These are phyloP conservation scores for Escallonia herrerae DNA, from an alignment of 129 eudicot genomes.

Conservation along the genomic window DNA sequence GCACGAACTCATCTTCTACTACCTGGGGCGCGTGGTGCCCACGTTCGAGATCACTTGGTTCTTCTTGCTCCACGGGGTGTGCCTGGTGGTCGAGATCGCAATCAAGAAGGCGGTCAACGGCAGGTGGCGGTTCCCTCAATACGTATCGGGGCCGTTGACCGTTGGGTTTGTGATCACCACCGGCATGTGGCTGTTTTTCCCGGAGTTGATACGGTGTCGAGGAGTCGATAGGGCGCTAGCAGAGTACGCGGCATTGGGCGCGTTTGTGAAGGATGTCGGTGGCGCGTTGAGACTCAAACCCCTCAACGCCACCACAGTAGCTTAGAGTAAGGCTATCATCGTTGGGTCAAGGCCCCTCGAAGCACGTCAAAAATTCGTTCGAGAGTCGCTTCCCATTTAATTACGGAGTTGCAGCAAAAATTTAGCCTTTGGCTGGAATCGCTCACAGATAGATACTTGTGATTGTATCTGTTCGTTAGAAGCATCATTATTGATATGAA, in stretches of 20 bases:
- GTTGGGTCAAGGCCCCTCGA: no score
- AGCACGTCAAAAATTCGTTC: no score
- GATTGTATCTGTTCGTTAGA: no score
- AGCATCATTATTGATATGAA: no score
- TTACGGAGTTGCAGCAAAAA: no score
- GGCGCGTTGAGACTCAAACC: neutral
- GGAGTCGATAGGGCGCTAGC: constrained; percentile 31
- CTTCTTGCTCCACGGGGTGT: constrained; percentile 61
- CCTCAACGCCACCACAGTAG: no score
- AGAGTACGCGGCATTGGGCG: constrained; percentile 31
- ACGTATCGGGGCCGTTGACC: constrained; percentile 23
- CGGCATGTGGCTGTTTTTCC: constrained; percentile 49
- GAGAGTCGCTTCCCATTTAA: no score
- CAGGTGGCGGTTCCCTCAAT: constrained; percentile 30
- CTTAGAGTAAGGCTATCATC: no score
- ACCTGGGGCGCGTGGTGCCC: constrained; percentile 45
- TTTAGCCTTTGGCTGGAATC: no score
- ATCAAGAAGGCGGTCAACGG: constrained; percentile 37
- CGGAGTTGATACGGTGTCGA: constrained; percentile 33
- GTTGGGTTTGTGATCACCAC: constrained; percentile 38
- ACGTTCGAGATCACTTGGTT: constrained; percentile 51
- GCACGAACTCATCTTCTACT: constrained; percentile 65
- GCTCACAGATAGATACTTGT: no score
- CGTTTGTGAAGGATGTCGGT: constrained; percentile 21
- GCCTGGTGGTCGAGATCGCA: constrained; percentile 37